Base-by-base conservation (phyloP, 2,329 filamentous ascomycete species). In the Colletotrichum trifolii region DNA sequence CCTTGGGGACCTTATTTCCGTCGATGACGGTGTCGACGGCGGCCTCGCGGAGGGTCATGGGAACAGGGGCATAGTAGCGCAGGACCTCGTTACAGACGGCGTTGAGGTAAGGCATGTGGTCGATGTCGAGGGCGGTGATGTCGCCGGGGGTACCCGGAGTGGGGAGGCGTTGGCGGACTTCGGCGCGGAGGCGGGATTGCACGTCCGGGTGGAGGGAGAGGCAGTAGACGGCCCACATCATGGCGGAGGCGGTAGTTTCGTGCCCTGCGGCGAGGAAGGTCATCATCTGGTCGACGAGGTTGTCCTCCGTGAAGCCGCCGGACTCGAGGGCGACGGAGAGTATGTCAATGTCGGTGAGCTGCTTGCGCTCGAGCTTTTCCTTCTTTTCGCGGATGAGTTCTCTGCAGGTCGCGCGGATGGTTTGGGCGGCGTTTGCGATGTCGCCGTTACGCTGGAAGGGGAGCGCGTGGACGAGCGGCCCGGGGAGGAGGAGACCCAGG, bases 241-340 rank as follows among this genome's bases (percentile, higher is more conserved):
- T 82, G 15, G 91, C 85, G 1, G 89, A 85, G 1, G 92, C 88
- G 0, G 91, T 94, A 1, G 92, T 95, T 78, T 95, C 91, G 75
- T 95, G 92, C 25, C 90, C 90, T 0, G 93, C 93, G 1, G 90
- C 91, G 6, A 96, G 85, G 80, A 96, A 96, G 0, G 92, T 96
- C 92, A 96, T 96, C 74, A 96, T 86, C 77, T 97, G 93, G 75
- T 96, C 91, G 40, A 93, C 87, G n/a, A 97, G 85, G 66, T 93
- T 88, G 53, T 93, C 91, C 67, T 96, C 92, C 11, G 80, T 85
- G 77, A 96, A 96, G 6, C 83, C 87, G 50, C 91, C 91, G 43
- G 89, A 93, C 73, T 90, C 86, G 52, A 97, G 81, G 13, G 93
- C 93, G 0, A 95, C 91, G 1, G 90, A 93, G 39, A 97, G 81